These are phyloP conservation scores for Pinus tabuliformis DNA, from an alignment of 75 land plant genomes.

Conservation along the genomic window DNA sequence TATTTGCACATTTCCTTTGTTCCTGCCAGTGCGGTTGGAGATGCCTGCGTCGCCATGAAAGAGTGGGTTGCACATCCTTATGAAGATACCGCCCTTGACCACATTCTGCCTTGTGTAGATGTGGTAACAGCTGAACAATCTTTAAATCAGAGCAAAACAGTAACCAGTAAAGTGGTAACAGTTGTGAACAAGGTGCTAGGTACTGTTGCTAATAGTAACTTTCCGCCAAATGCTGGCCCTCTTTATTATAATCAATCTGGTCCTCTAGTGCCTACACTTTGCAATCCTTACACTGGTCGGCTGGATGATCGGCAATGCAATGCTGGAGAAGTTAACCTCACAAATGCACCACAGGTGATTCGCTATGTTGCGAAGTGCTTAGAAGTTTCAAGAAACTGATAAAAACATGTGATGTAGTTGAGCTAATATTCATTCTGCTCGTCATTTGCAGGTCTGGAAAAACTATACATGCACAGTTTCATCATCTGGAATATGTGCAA, in stretches of 20 bases:
- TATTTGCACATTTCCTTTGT: slow-evolving; percentile 5
- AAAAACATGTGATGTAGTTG: neutral
- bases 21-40: slow-evolving; percentile 50
- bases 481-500: slow-evolving; percentile 35
- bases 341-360: slow-evolving; percentile 61
- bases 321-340: slow-evolving; percentile 32
- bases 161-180: slow-evolving; percentile 22
- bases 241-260: slow-evolving; percentile 73
- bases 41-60: slow-evolving; percentile 84
- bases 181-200: slow-evolving; percentile 43
- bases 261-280: slow-evolving; percentile 55
- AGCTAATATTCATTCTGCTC: neutral
- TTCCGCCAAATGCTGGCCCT: slow-evolving; percentile 12
- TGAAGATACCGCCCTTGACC: slow-evolving; percentile 58
- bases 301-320: slow-evolving; percentile 33
- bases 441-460: slow-evolving; percentile 58
- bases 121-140: slow-evolving; percentile 53
- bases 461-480: slow-evolving; percentile 55
- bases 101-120: slow-evolving; percentile 77
- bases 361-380: neutral
- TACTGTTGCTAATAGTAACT: slow-evolving; percentile 36
- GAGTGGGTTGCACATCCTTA: slow-evolving; percentile 72
- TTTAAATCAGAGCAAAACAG: slow-evolving; percentile 37
- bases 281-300: slow-evolving; percentile 47
- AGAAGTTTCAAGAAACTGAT: neutral